A percentile compares a stretch with the other conserved stretches of the same genome.
Conservation (phyloP, 495 filamentous ascomycete species). For the Terfezia boudieri region DNA sequence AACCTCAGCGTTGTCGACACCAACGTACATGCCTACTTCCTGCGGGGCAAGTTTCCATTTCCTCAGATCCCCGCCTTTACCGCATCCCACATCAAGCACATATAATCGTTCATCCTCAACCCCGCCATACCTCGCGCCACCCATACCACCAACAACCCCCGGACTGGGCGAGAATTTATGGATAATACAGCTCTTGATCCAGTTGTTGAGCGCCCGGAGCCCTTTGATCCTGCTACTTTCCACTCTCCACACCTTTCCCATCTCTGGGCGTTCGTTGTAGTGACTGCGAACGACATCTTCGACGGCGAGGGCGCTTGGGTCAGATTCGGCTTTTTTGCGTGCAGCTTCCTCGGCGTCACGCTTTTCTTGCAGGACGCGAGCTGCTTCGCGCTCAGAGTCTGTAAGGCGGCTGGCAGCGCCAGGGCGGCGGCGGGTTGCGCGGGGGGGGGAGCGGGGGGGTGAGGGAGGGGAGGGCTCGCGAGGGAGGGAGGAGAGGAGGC, state of each 20-base stretch:
- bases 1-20: conserved; percentile 76
- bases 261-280: conserved; percentile 87
- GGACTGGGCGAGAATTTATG: conserved; percentile 74
- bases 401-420: conserved; percentile 60
- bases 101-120: conserved; percentile 29
- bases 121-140: conserved; percentile 10
- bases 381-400: conserved; percentile 40
- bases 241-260: conserved; percentile 83
- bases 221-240: conserved; percentile 88
- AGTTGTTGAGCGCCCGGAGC: conserved; percentile 87
- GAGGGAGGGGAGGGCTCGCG: background rate
- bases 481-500: background rate
- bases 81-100: conserved; percentile 86
- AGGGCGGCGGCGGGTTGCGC: conserved; percentile 53
- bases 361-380: conserved; percentile 37
- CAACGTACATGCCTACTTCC: conserved; percentile 68
- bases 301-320: conserved; percentile 20
- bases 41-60: conserved; percentile 91
- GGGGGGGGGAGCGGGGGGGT: background rate
- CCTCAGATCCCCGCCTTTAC: conserved; percentile 82
- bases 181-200: conserved; percentile 91
- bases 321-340: background rate
- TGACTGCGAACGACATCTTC: conserved; percentile 75
- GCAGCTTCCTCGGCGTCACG: conserved; percentile 29
- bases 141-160: background rate